These are phyloP conservation scores for Fusarium avenaceum DNA, from an alignment of 2,329 filamentous ascomycete species.

Conservation along the genomic window DNA sequence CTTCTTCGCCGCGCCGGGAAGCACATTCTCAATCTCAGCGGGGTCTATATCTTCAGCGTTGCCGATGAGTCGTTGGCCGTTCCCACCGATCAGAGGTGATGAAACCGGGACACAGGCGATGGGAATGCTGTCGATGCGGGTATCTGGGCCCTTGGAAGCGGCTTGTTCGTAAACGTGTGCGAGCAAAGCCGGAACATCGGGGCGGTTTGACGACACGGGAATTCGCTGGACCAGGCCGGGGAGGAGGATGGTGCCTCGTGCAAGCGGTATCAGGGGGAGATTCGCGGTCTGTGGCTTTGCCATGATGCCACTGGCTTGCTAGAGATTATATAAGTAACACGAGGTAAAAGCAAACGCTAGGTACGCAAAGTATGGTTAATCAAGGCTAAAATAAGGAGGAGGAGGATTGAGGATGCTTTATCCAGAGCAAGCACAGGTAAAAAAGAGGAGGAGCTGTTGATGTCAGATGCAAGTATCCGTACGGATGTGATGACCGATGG, in stretches of 20 bases:
- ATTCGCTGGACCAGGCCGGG: slow-evolving; percentile 89
- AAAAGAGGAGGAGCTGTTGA: slow-evolving; percentile 31
- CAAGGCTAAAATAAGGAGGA: not conserved
- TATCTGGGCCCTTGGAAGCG: slow-evolving; percentile 74
- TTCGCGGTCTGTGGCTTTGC: slow-evolving; percentile 59
- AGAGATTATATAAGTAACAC: slow-evolving; percentile 9
- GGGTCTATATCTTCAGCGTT: slow-evolving; percentile 68
- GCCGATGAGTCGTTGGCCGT: slow-evolving; percentile 82
- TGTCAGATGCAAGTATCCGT: slow-evolving; percentile 42
- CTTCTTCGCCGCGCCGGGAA: slow-evolving; percentile 72
- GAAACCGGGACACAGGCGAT: slow-evolving; percentile 90
- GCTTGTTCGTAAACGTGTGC: slow-evolving; percentile 86
- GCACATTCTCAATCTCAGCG: slow-evolving; percentile 61
- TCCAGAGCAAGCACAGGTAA: slow-evolving; percentile 2
- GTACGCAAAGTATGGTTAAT: slow-evolving; percentile 11
- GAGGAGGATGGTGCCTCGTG: slow-evolving; percentile 83
- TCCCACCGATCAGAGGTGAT: slow-evolving; percentile 78
- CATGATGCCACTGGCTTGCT: slow-evolving; percentile 50
- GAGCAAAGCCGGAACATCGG: slow-evolving; percentile 89
- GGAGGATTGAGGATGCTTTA: slow-evolving; percentile 9
- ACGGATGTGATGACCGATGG: slow-evolving; percentile 32
- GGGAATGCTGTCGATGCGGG: slow-evolving; percentile 75
- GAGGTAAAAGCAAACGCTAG: slow-evolving; percentile 18
- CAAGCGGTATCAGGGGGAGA: slow-evolving; percentile 85
- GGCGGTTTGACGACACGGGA: slow-evolving; percentile 80